Conservation (phyloP, 2,329 filamentous ascomycete genomes). For the Microascus cirrosus region DNA sequence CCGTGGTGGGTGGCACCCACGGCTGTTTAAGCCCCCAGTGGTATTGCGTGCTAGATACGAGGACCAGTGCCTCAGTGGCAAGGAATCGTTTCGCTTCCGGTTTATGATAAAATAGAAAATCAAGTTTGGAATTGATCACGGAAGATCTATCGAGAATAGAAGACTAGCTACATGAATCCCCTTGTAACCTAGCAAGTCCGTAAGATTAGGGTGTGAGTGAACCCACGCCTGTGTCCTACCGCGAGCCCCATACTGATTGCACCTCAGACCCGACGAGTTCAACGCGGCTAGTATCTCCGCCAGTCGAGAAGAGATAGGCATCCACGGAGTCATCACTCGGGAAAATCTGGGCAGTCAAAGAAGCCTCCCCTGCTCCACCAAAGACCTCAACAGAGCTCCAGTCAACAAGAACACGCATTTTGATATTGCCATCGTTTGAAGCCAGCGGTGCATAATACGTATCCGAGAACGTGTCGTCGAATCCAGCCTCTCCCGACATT, state of each 20-base stretch:
- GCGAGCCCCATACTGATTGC: not conserved
- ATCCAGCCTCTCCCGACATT: not conserved
- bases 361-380: slow-evolving; percentile 1
- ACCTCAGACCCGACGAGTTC: not conserved
- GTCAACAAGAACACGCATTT: slow-evolving; percentile 4
- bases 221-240: too few relatives aligned
- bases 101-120: too few relatives aligned
- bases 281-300: not conserved
- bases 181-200: too few relatives aligned
- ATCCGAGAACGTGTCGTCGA: slow-evolving; percentile 2
- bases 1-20: too few relatives aligned
- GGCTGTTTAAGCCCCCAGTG: too few relatives aligned
- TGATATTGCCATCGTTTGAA: slow-evolving; percentile 1
- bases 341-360: slow-evolving; percentile 3
- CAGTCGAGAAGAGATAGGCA: slow-evolving; percentile 2
- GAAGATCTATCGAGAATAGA: too few relatives aligned
- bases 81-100: too few relatives aligned
- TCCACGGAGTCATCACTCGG: slow-evolving; percentile 1
- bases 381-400: slow-evolving; percentile 6
- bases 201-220: too few relatives aligned
- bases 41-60: too few relatives aligned
- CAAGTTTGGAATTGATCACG: too few relatives aligned
- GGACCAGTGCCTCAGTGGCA: too few relatives aligned
- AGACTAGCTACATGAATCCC: too few relatives aligned
- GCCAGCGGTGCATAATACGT: slow-evolving; percentile 3